Base-by-base conservation (phyloP, 2,329 filamentous ascomycete genomes). In the Epicoccum nigrum region DNA sequence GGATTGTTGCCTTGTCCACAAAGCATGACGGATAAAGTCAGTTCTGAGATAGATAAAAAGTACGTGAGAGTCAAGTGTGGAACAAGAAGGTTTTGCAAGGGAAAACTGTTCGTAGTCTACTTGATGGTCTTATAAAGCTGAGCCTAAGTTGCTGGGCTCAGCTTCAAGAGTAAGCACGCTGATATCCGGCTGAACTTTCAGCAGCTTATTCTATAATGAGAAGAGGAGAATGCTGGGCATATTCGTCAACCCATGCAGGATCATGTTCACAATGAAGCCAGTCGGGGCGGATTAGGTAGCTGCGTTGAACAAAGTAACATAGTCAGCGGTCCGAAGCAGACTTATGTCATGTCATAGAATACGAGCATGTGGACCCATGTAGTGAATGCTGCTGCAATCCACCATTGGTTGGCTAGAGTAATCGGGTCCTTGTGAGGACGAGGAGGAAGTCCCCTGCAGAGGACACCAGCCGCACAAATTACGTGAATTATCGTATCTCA, bases 1-100 rank as follows among this genome's bases (percentile, higher is more conserved):
- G 54, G 63, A n/a, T 12, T 19, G n/a, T 60, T 48, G 34, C 33
- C 45, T 15, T 55, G 54, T 25, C 34, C 41, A 19, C 40, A 53
- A 42, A 39, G 52, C 55, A 62, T 63, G 15, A 12, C 49, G 7
- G 5, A 21, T n/a, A n/a, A 12, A 2, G 2, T 12, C 3, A 25
- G n/a, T 5, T n/a, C 6, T 17, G 4, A 4, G 13, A n/a, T n/a
- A n/a, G n/a, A n/a, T n/a, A n/a, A n/a, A n/a, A n/a, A n/a, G n/a
- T n/a, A n/a, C n/a, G n/a, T n/a, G n/a, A n/a, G n/a, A n/a, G n/a
- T n/a, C n/a, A 4, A 16, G 9, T 16, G 1, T 16, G 11, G 15
- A 12, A 7, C 7, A 20, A 7, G 7, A 9, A 19, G 13, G 20
- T 13, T 16, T 27, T 19, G 25, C 4, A 17, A 16, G 9, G 15